phyloP scores from a whole-genome alignment of 768 basidiomycete species.

The Lactifluus pinguis region DNA sequence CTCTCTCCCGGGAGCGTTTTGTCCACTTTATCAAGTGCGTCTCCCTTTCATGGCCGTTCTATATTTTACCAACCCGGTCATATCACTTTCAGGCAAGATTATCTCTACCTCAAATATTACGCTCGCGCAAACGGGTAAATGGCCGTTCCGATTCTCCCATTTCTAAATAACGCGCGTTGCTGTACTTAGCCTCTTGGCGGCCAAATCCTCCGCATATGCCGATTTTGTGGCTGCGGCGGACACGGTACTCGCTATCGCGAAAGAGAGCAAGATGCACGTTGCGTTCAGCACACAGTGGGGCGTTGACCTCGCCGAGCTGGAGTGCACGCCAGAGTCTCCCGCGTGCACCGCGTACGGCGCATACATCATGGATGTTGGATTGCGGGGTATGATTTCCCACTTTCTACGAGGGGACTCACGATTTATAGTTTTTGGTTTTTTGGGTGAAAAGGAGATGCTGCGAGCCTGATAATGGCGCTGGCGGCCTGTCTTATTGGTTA shows the following conservation, averaged over 20 bases:
- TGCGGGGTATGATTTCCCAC: constrained; percentile 40
- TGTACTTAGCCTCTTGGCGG: constrained; percentile 52
- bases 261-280: constrained; percentile 67
- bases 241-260: constrained; percentile 53
- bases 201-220: constrained; percentile 60
- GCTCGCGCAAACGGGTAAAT: constrained; percentile 65
- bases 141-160: constrained; percentile 14
- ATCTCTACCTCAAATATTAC: constrained; percentile 76
- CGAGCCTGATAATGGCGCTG: constrained; percentile 69
- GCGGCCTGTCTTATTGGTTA: constrained; percentile 86
- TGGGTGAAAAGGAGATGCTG: constrained; percentile 39
- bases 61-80: not conserved
- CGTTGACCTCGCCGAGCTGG: constrained; percentile 50
- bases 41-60: not conserved
- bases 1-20: constrained; percentile 56
- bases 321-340: constrained; percentile 51
- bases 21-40: constrained; percentile 77
- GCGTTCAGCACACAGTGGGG: constrained; percentile 65
- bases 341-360: constrained; percentile 81
- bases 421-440: no score
- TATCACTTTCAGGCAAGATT: constrained; percentile 54
- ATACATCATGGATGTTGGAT: constrained; percentile 71
- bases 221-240: constrained; percentile 54
- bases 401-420: no score
- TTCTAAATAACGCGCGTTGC: not conserved